Evolutionary conservation across 352 stramenopile genomes (phyloP).

Genomic region (Phytopythium oedochilum): DNA sequence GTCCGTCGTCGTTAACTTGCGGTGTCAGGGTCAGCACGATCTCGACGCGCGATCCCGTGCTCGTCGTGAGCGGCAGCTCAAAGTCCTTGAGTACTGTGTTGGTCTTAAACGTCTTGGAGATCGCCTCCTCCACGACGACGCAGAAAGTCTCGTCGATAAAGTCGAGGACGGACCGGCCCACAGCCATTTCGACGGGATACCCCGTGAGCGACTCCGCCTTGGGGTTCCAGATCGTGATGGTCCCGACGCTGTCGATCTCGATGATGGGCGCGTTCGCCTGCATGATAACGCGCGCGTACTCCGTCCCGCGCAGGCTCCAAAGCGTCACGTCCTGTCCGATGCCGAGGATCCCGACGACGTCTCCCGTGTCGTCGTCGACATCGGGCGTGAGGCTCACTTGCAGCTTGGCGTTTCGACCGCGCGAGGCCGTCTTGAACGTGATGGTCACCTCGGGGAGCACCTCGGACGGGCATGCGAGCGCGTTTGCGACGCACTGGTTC

Average conservation of each 20-base stretch:
- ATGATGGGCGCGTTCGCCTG: constrained; percentile 77
- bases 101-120: constrained; percentile 36
- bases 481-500: constrained; percentile 8
- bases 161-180: constrained; percentile 36
- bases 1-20: constrained; percentile 31
- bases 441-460: constrained; percentile 38
- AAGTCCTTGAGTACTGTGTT: constrained; percentile 46
- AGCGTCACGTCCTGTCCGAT: constrained; percentile 56
- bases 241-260: constrained; percentile 60
- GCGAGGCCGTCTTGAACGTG: constrained; percentile 33
- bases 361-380: constrained; percentile 17
- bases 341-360: constrained; percentile 22
- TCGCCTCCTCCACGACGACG: constrained; percentile 32
- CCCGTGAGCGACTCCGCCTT: constrained; percentile 62
- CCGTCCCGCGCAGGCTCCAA: constrained; percentile 30
- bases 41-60: constrained; percentile 38
- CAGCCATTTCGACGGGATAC: constrained; percentile 39
- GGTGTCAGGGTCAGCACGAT: constrained; percentile 53
- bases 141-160: constrained; percentile 46
- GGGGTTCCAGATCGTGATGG: constrained; percentile 65
- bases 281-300: constrained; percentile 62
- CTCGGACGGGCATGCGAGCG: constrained; percentile 10
- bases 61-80: constrained; percentile 47
- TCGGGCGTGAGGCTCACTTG: constrained; percentile 61
- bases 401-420: constrained; percentile 40